phyloP scores from a whole-genome alignment of 2,329 filamentous ascomycete genomes.

The Clonostachys byssicola region DNA sequence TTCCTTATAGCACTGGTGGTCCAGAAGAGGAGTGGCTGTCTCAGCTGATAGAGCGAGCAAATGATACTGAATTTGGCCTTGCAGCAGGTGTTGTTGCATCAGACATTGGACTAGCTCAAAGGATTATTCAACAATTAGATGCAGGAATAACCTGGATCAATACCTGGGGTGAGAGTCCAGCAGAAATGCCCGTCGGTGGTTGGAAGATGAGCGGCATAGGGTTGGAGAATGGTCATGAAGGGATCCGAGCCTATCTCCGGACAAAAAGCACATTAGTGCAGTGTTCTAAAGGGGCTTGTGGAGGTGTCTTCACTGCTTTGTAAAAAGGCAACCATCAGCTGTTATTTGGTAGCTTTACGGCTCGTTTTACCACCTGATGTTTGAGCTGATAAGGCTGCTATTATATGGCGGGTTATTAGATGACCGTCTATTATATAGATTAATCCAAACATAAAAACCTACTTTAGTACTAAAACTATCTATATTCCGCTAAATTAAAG shows the following conservation, averaged over 20 bases:
- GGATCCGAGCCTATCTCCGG: conserved; percentile 76
- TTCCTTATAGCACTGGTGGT: conserved; percentile 56
- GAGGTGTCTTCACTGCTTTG: conserved; percentile 65
- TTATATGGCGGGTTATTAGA: too few relatives aligned
- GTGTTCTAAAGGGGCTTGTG: conserved; percentile 63
- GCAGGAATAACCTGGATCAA: conserved; percentile 92
- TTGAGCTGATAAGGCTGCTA: too few relatives aligned
- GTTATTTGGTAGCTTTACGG: too few relatives aligned
- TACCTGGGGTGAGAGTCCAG: conserved; percentile 87
- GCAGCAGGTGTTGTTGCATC: conserved; percentile 81
- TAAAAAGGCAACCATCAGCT: conserved; percentile 20
- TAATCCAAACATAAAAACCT: too few relatives aligned
- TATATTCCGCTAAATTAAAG: too few relatives aligned
- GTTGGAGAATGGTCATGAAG: conserved; percentile 78
- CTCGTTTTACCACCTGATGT: too few relatives aligned
- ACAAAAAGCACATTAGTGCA: conserved; percentile 89
- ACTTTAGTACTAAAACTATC: too few relatives aligned
- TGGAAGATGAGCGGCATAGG: conserved; percentile 90
- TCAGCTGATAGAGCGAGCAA: conserved; percentile 68
- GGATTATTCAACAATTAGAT: conserved; percentile 65
- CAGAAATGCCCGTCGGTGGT: conserved; percentile 88
- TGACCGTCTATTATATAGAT: too few relatives aligned
- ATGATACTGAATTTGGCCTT: conserved; percentile 72
- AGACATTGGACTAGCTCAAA: conserved; percentile 70
- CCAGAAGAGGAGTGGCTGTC: conserved; percentile 42